These are phyloP conservation scores for Zymoseptoria passerinii DNA, from an alignment of 2,329 filamentous ascomycete genomes.

Conservation along the genomic window DNA sequence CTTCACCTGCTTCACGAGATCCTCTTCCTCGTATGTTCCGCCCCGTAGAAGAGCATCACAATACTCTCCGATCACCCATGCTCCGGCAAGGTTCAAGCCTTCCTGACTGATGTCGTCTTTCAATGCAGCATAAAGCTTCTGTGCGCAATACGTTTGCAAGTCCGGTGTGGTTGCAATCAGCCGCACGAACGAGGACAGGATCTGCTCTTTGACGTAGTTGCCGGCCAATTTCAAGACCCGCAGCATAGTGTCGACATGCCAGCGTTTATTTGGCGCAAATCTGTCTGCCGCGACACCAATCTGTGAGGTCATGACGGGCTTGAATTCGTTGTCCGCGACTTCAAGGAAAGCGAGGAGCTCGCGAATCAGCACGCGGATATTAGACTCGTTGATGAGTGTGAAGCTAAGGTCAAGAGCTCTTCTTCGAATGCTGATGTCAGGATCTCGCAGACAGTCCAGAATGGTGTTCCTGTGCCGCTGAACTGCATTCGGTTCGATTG, in stretches of 20 bases:
- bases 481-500: slow-evolving; percentile 94
- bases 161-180: slow-evolving; percentile 92
- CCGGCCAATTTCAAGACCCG: slow-evolving; percentile 87
- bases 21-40: slow-evolving; percentile 89
- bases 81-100: slow-evolving; percentile 81
- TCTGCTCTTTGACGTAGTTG: slow-evolving; percentile 96
- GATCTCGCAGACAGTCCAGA: slow-evolving; percentile 87
- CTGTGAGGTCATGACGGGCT: slow-evolving; percentile 95
- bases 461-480: slow-evolving; percentile 97
- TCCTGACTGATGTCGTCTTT: slow-evolving; percentile 98
- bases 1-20: slow-evolving; percentile 72
- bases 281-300: slow-evolving; percentile 95
- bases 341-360: slow-evolving; percentile 93
- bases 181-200: slow-evolving; percentile 90
- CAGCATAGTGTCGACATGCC: slow-evolving; percentile 97
- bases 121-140: slow-evolving; percentile 82
- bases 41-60: slow-evolving; percentile 82
- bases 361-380: slow-evolving; percentile 85
- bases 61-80: slow-evolving; percentile 97
- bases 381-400: slow-evolving; percentile 93
- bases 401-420: slow-evolving; percentile 96
- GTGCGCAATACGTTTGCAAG: slow-evolving; percentile 89
- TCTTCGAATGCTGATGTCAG: slow-evolving; percentile 93
- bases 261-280: slow-evolving; percentile 92
- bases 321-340: slow-evolving; percentile 96